Conservation (phyloP, 2,329 filamentous ascomycete species). For the Fusarium illudens region DNA sequence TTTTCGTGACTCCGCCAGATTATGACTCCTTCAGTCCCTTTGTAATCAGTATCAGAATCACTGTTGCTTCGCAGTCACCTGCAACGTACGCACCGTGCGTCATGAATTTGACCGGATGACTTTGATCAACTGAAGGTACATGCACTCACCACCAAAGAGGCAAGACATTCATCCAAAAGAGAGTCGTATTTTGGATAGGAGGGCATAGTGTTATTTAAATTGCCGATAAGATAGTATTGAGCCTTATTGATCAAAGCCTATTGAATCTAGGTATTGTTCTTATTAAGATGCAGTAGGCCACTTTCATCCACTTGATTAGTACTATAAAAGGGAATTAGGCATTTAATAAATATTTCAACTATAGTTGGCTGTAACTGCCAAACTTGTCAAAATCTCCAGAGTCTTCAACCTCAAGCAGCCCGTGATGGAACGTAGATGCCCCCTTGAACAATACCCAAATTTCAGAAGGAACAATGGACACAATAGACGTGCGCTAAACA, state of each 20-base stretch:
- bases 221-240: background rate
- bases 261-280: background rate
- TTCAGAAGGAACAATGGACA: background rate
- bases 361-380: fast-evolving
- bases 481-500: background rate
- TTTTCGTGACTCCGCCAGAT: too few species aligned
- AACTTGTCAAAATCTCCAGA: background rate
- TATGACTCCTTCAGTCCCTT: background rate
- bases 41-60: fast-evolving
- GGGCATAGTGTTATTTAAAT: background rate
- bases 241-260: background rate
- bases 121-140: background rate
- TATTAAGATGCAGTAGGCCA: too few species aligned
- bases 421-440: background rate
- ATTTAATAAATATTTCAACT: background rate
- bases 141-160: background rate
- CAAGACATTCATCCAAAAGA: background rate
- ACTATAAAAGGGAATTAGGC: background rate
- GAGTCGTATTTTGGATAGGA: too few species aligned
- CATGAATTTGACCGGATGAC: background rate
- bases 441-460: background rate
- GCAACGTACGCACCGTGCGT: background rate
- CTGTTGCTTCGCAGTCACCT: background rate
- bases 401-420: background rate
- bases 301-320: background rate